Evolutionary conservation across 192 early-diverging fungal species (phyloP), one percentile per base, ranked within the genome.

Genomic region (Paraglomus occultum): DNA sequence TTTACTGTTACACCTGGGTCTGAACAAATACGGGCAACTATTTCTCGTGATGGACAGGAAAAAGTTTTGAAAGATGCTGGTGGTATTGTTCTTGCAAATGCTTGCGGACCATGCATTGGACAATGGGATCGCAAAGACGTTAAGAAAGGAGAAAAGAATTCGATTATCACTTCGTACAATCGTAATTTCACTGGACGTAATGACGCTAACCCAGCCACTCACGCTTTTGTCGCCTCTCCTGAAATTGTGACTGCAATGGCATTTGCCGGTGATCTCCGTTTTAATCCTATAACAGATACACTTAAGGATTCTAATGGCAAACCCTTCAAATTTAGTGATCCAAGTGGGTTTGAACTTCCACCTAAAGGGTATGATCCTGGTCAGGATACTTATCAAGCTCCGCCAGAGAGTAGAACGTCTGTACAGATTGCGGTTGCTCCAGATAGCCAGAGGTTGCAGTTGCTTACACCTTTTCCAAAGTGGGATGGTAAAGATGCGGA

Each of bases 161-260:
- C 94, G 17, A 98, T 98, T 83, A 87, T 98, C 79, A 98, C 94
- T 76, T 96, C 95, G 54, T 98, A 96, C 87, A 98, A 98, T 90
- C 91, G 96, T 80, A 98, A 98, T 90, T 98, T 98, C 80, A 96
- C 94, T 60, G 96, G 92, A 64, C 93, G 96, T 89, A 98, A 98
- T 85, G 96, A 98, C 80, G 93, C 91, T 76, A 96, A 96, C 90
- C 94, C 96, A 49, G 85, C 89, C 68, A 98, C 96, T 68, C 94
- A 96, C 79, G 91, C 91, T 73, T 98, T 98, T 74, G 94, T 98
- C 57, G 89, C 96, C 73, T 92, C 90, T 43, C 96, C 96, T 60
- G 96, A 98, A 67, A 50, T 94, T 61, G 94, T 96, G 77, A 98
- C 96, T 64, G 96, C 96, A 73, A 87, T 98, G 87, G 89, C 94